Base-by-base conservation (phyloP, 83 land plant species). In the Isoetes engelmannii region DNA sequence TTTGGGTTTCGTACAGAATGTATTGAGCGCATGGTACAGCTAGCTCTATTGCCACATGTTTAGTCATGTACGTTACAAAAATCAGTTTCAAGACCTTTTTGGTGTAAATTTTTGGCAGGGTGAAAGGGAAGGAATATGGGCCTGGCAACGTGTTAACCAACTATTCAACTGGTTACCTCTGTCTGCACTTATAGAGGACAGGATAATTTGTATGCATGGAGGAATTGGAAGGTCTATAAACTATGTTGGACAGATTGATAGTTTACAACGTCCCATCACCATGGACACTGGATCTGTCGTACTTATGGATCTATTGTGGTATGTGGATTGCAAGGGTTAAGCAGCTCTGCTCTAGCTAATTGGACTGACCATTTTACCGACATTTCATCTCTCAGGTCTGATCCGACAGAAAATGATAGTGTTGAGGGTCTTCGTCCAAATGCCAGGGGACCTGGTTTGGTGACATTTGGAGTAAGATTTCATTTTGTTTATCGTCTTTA, bases 1-100 rank as follows among this genome's bases (percentile, higher is more conserved):
- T 89, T 89, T 83, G 94, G 94, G 17, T 89, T 89, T 61, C 78
- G 94, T 45, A 86, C 83, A 53, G 93, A 89, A 72, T 89, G 93
- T 76, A 89, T 89, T 69, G 94, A 89, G 70, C 85, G 94, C 45
- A 84, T 89, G 94, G 94, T 86, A 82, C 42, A 21, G 28, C 13
- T 6, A 49, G 7, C 66, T 59, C 53, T 12, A 7, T 49, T 49
- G 53, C 53, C 7, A 49, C 53, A 7, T 49, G 12, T 12, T 49
- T 7, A 49, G n/a, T n/a, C n/a, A n/a, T n/a, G n/a, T n/a, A n/a
- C n/a, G n/a, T n/a, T n/a, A n/a, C n/a, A n/a, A n/a, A n/a, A n/a
- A n/a, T n/a, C n/a, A n/a, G n/a, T n/a, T n/a, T n/a, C n/a, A n/a
- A n/a, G n/a, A n/a, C n/a, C n/a, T n/a, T n/a, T n/a, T n/a, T n/a